phyloP scores from a whole-genome alignment of 805 yeast genomes.

The Wickerhamomyces bisporus region DNA sequence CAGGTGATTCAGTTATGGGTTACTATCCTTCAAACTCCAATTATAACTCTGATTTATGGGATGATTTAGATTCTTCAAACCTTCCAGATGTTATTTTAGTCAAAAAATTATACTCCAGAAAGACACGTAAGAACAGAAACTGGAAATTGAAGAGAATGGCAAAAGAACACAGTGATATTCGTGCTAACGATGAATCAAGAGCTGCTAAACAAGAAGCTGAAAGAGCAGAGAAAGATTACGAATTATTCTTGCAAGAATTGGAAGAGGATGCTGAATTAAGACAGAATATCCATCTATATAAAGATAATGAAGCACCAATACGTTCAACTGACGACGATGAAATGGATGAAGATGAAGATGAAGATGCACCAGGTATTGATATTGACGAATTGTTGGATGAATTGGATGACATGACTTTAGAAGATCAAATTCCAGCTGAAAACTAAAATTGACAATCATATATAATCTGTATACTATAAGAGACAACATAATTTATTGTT shows the following conservation, averaged over 20 bases:
- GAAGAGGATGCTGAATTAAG: conserved; percentile 96
- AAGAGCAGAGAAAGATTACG: conserved; percentile 92
- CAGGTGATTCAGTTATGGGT: conserved; percentile 95
- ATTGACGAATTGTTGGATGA: conserved; percentile 93
- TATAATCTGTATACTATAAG: background rate
- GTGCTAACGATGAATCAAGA: conserved; percentile 65
- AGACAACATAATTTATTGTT: too few relatives aligned
- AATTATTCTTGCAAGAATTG: conserved; percentile 90
- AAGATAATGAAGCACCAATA: conserved; percentile 35
- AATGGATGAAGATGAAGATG: conserved; percentile 58
- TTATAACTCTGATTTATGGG: conserved; percentile 85
- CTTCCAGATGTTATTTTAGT: conserved; percentile 84
- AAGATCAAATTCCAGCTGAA: conserved; percentile 32
- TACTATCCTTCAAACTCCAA: conserved; percentile 82
- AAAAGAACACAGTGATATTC: conserved; percentile 84
- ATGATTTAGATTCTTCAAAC: conserved; percentile 52
- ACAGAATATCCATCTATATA: conserved; percentile 84
- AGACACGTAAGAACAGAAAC: conserved; percentile 68
- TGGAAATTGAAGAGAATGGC: conserved; percentile 99
- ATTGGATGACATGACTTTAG: conserved; percentile 87
- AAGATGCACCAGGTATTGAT: conserved; percentile 82
- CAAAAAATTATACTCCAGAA: conserved; percentile 83
- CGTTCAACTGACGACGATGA: conserved; percentile 27
- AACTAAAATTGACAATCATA: too few relatives aligned
- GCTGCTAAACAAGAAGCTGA: conserved; percentile 85